A percentile compares a stretch with the other conserved stretches of the same genome.
Evolutionary conservation across 2,329 filamentous ascomycete species (phyloP).

Genomic region (Bipolaris sorokiniana): DNA sequence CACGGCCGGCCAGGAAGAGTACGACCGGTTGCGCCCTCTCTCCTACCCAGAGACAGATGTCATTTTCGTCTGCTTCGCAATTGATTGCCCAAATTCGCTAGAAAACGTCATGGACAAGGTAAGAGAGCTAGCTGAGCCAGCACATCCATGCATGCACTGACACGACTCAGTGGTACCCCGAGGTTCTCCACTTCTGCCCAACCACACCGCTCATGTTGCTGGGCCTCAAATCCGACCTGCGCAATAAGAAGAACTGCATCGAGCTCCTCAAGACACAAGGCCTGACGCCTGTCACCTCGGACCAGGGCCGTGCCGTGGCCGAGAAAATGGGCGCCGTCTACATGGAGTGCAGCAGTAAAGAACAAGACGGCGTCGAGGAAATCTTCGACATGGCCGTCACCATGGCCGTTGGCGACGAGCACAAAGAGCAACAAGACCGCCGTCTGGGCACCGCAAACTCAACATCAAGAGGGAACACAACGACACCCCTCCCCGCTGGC

Average conservation of each 20-base stretch:
- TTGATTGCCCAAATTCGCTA: conserved; percentile 96
- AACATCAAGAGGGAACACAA: conserved; percentile 23
- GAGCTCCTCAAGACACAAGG: conserved; percentile 98
- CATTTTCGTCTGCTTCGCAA: conserved; percentile 98
- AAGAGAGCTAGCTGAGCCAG: conserved; percentile 34
- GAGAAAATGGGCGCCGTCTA: conserved; percentile 94
- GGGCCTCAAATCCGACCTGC: conserved; percentile 95
- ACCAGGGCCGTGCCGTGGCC: conserved; percentile 87
- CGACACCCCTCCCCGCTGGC: conserved; percentile 34
- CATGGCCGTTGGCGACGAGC: conserved; percentile 79
- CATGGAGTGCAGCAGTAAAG: conserved; percentile 98
- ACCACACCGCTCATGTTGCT: conserved; percentile 95
- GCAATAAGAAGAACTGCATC: conserved; percentile 94
- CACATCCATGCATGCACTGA: conserved; percentile 30
- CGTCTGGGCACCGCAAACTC: conserved; percentile 16
- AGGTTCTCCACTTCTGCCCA: conserved; percentile 98
- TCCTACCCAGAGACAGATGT: conserved; percentile 98
- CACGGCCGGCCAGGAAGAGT: conserved; percentile 97
- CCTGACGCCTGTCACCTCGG: conserved; percentile 88
- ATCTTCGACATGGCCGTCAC: conserved; percentile 93
- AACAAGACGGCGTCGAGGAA: conserved; percentile 94
- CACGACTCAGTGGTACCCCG: conserved; percentile 87
- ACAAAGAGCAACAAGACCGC: conserved; percentile 39
- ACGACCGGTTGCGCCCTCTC: conserved; percentile 91
- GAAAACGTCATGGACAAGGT: conserved; percentile 99